Percentiles rank a stretch among this genome's conserved stretches.
Evolutionary conservation across 257 asterid genomes (phyloP).

Genomic region (Apocynum venetum): DNA sequence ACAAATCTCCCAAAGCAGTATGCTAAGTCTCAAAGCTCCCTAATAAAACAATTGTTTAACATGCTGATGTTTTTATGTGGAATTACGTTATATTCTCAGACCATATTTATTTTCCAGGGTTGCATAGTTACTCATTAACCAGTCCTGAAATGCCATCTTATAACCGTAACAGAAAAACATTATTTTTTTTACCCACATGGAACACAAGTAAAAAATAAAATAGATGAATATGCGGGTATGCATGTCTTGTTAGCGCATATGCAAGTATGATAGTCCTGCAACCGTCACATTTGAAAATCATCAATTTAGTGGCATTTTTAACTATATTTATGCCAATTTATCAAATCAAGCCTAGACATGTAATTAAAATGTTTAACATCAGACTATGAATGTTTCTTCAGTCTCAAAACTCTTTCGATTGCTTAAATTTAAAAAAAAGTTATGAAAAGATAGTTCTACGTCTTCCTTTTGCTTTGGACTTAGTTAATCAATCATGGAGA

Average conservation of each 20-base stretch:
- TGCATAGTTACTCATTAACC: no score
- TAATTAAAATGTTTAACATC: not conserved
- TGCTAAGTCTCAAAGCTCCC: not conserved
- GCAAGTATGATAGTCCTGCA: not conserved
- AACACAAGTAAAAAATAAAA: not conserved
- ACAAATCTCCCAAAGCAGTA: not conserved
- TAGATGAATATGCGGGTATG: not conserved
- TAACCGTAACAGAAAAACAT: no score
- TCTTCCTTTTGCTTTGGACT: not conserved
- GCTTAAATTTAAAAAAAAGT: not conserved
- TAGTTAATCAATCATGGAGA: not conserved
- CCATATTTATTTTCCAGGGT: not conserved
- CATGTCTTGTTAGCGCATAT: not conserved
- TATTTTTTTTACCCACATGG: not conserved
- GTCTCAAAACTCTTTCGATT: not conserved
- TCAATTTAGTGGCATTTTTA: not conserved
- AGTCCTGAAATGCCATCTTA: no score
- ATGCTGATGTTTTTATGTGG: not conserved
- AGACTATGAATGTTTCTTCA: not conserved
- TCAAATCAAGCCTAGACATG: not conserved
- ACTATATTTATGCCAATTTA: not conserved
- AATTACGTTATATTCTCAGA: not conserved
- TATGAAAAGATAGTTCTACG: not conserved
- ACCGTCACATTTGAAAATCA: not conserved
- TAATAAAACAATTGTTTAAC: not conserved